Percentiles rank a stretch among this genome's conserved stretches.
Evolutionary conservation across 2,329 filamentous ascomycete species (phyloP).

Genomic region (Apiospora phragmitis): DNA sequence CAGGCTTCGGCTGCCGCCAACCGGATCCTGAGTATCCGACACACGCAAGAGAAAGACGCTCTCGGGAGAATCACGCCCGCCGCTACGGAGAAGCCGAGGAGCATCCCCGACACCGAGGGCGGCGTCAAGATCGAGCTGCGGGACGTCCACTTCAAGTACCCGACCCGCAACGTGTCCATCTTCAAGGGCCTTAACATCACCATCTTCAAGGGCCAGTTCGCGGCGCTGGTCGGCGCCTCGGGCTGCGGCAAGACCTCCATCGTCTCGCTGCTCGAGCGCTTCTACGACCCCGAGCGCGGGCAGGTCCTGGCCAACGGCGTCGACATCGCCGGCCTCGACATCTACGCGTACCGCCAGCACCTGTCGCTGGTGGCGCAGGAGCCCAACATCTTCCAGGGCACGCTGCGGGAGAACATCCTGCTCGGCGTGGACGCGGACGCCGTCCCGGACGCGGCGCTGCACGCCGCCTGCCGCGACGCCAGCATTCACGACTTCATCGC

Average conservation of each 20-base stretch:
- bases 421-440: conserved; percentile 59
- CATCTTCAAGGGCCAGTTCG: conserved; percentile 69
- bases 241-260: conserved; percentile 75
- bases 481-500: conserved; percentile 78
- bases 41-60: conserved; percentile 31
- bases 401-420: conserved; percentile 64
- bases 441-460: conserved; percentile 52
- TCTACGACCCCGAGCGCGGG: conserved; percentile 69
- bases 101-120: conserved; percentile 46
- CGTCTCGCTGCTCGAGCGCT: conserved; percentile 65
- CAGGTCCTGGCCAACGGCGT: conserved; percentile 63
- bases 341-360: conserved; percentile 61
- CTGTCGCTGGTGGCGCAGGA: conserved; percentile 76
- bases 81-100: conserved; percentile 22
- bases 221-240: conserved; percentile 68
- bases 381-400: conserved; percentile 68
- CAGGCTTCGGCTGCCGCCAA: conserved; percentile 61
- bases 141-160: conserved; percentile 61
- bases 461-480: conserved; percentile 58
- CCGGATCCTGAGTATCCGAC: conserved; percentile 55
- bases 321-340: conserved; percentile 59
- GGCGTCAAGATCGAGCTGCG: conserved; percentile 58
- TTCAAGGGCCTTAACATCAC: conserved; percentile 63
- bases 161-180: conserved; percentile 55
- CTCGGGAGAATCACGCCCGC: neutral